Evolutionary conservation across 208 protist species (phyloP).

Genomic region (Leishmania braziliensis): DNA sequence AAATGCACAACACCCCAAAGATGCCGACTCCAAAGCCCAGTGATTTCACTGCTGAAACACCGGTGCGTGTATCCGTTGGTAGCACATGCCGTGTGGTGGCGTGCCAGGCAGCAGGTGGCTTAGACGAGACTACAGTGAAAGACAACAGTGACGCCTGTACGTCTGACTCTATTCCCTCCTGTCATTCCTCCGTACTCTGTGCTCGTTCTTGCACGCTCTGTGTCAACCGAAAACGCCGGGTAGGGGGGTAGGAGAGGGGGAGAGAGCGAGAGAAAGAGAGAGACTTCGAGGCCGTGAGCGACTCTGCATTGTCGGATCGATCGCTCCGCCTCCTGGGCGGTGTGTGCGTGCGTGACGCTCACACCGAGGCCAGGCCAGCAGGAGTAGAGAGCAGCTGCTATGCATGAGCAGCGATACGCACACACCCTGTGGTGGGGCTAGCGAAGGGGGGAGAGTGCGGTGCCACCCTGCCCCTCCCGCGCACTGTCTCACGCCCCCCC

Average conservation of each 20-base stretch:
- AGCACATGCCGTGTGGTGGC: not conserved
- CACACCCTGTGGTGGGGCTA: not conserved
- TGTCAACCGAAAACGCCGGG: not conserved
- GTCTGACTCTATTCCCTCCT: not conserved
- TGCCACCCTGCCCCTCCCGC: not conserved
- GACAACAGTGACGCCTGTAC: not conserved
- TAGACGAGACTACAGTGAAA: not conserved
- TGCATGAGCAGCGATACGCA: not conserved
- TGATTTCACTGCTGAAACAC: not conserved
- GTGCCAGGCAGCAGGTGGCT: not conserved
- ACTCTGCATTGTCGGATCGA: too few species aligned
- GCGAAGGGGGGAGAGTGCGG: not conserved
- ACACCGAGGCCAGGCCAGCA: not conserved
- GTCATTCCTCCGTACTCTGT: not conserved
- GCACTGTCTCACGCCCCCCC: not conserved
- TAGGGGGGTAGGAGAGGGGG: not conserved
- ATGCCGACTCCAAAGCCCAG: not conserved
- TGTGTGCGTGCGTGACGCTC: too few species aligned
- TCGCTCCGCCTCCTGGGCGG: too few species aligned
- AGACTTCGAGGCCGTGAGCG: too few species aligned
- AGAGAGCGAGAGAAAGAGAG: not conserved
- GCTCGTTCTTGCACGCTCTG: not conserved
- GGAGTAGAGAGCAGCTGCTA: not conserved
- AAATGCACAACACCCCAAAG: not conserved
- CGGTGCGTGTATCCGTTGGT: not conserved